Percentiles rank a stretch among this genome's conserved stretches.
phyloP scores from a whole-genome alignment of 805 yeast species.

The Schizosaccharomyces lindneri region DNA sequence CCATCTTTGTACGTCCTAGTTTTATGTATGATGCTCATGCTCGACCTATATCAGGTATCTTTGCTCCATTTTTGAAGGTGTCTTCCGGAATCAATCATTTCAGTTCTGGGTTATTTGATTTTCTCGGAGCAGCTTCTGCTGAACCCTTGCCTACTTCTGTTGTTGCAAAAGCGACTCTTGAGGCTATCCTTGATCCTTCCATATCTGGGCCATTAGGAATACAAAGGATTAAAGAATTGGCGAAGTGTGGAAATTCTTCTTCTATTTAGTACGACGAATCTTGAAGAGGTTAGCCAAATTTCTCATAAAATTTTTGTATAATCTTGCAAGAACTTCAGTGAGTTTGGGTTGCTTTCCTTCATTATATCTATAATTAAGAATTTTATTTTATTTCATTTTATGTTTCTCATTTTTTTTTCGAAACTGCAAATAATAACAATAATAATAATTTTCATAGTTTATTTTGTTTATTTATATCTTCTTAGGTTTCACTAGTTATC shows the following conservation, averaged over 20 bases:
- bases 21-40: neutral
- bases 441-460: too few species aligned
- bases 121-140: neutral
- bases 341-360: too few species aligned
- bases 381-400: too few species aligned
- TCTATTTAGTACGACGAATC: neutral
- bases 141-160: neutral
- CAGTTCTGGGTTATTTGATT: neutral
- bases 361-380: too few species aligned
- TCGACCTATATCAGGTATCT: neutral
- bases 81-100: neutral
- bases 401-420: too few species aligned
- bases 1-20: conserved; percentile 1
- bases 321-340: too few species aligned
- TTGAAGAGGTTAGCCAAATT: too few species aligned
- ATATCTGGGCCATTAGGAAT: neutral
- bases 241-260: neutral
- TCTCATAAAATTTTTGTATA: too few species aligned
- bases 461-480: too few species aligned
- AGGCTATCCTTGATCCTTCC: neutral
- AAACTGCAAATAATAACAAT: too few species aligned
- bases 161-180: neutral
- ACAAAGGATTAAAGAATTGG: neutral
- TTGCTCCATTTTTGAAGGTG: neutral
- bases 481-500: too few species aligned